Conservation (phyloP, 2,329 filamentous ascomycete species). For the Cercospora zeae-maydis region DNA sequence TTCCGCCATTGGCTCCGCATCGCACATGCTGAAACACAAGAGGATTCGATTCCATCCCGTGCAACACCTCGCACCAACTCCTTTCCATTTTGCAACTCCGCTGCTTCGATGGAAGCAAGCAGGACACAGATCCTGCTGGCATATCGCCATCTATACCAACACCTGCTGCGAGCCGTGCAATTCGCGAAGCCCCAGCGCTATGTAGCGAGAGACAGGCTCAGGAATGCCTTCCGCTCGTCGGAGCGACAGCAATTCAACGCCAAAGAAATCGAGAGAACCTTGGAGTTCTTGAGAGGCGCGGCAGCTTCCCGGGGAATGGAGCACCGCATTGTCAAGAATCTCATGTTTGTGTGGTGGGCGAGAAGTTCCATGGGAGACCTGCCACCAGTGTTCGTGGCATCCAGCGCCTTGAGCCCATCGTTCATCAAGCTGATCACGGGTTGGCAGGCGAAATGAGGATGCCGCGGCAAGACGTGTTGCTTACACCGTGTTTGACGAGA, state of each 20-base stretch:
- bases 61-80: neutral
- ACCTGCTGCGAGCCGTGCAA: conserved; percentile 65
- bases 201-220: conserved; percentile 53
- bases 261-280: conserved; percentile 58
- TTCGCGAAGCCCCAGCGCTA: conserved; percentile 67
- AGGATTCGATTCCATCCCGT: neutral
- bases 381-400: neutral
- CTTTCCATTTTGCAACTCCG: neutral
- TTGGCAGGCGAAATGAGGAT: conserved; percentile 10
- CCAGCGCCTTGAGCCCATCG: neutral
- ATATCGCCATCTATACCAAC: conserved; percentile 68
- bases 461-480: conserved; percentile 31
- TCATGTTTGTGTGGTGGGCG: conserved; percentile 43
- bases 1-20: neutral
- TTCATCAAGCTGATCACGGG: neutral
- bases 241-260: conserved; percentile 46
- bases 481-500: conserved; percentile 64
- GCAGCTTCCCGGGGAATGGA: conserved; percentile 62
- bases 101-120: conserved; percentile 14
- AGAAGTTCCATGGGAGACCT: conserved; percentile 5
- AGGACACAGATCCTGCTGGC: conserved; percentile 23
- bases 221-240: conserved; percentile 57
- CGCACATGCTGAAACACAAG: neutral
- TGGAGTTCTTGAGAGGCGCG: conserved; percentile 67
- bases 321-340: conserved; percentile 67